Base-by-base conservation (phyloP, 2,329 filamentous ascomycete species). In the Exophiala sp. region DNA sequence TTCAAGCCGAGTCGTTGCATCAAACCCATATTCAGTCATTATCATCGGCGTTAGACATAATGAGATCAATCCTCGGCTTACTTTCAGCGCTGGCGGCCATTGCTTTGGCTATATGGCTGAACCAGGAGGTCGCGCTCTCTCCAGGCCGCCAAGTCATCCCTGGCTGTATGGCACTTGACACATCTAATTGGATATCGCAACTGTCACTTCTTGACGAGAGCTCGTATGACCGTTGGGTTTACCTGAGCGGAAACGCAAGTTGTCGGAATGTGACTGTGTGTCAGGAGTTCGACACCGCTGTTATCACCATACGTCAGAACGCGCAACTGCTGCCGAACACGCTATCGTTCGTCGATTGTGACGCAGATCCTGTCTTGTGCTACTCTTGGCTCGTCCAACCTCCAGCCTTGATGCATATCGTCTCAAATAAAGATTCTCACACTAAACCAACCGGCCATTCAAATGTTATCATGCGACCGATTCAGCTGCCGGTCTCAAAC, bases 331-430 rank as follows among this genome's bases (percentile, higher is more conserved):
- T 35, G 9, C n/a, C 33, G 33, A 35, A 35, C 33, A 35, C 8
- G 33, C 33, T 35, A 35, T 48, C 46, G n/a, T 48, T 36, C 20
- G 36, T 48, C 46, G 33, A 48, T 20, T 48, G 46, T 21, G 46
- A 48, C 34, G 14, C 29, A 10, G 46, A 48, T 14, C 46, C 46
- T 11, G 36, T 48, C 34, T 34, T 48, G 18, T 48, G 46, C 34
- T 34, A 48, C 18, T 48, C 46, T 11, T 48, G 46, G 46, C 46
- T 48, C 12, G 14, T 48, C 10, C 11, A 39, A 20, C 46, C 46
- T 16, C 46, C 46, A 18, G 46, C 46, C 8, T 36, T 48, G 29
- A 48, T 48, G 46, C 46, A 48, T 34, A 48, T 48, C 34, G 33
- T n/a, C 33, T n/a, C 33, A 35, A 35, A 3, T n/a, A 35, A 35